These are phyloP conservation scores for Platanus orientalis DNA, from an alignment of 164 flowering plant genomes.

Conservation along the genomic window DNA sequence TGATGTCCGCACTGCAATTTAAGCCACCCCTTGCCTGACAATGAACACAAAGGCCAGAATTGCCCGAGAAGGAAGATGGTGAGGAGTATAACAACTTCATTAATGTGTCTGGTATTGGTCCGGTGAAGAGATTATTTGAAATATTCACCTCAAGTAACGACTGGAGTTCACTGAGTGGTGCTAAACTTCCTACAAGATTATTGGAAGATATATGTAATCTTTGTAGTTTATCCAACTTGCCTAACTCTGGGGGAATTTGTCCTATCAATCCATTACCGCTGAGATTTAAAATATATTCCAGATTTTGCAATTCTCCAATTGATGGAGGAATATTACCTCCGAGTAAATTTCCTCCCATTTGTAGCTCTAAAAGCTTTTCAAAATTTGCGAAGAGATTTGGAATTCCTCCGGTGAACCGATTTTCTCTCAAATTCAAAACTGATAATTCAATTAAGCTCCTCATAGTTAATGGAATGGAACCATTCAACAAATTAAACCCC, in stretches of 20 bases:
- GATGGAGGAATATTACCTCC: too few relatives aligned
- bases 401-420: too few relatives aligned
- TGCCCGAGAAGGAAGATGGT: too few relatives aligned
- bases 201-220: conserved; percentile 58
- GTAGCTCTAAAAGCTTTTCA: conserved; percentile 40
- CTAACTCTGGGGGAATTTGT: conserved; percentile 42
- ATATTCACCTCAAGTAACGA: too few relatives aligned
- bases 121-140: too few relatives aligned
- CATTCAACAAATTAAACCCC: conserved; percentile 65
- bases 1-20: conserved; percentile 20
- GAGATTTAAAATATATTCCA: conserved; percentile 50
- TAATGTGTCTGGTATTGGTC: conserved; percentile 26
- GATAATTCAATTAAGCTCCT: conserved; percentile 34
- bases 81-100: conserved; percentile 37
- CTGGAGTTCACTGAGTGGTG: too few relatives aligned
- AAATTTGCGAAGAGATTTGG: too few relatives aligned
- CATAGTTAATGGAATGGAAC: conserved; percentile 42
- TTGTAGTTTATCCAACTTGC: conserved; percentile 36
- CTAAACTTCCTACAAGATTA: too few relatives aligned
- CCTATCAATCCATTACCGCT: conserved; percentile 59
- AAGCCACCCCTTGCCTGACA: conserved; percentile 18
- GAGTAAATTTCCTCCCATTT: too few relatives aligned
- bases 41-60: too few relatives aligned
- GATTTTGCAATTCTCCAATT: conserved; percentile 31
- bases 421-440: conserved; percentile 44